Percentiles rank a stretch among this genome's conserved stretches.
Evolutionary conservation across 163 green algal genomes (phyloP).

Genomic region (Chlamydomonas reinhardtii): DNA sequence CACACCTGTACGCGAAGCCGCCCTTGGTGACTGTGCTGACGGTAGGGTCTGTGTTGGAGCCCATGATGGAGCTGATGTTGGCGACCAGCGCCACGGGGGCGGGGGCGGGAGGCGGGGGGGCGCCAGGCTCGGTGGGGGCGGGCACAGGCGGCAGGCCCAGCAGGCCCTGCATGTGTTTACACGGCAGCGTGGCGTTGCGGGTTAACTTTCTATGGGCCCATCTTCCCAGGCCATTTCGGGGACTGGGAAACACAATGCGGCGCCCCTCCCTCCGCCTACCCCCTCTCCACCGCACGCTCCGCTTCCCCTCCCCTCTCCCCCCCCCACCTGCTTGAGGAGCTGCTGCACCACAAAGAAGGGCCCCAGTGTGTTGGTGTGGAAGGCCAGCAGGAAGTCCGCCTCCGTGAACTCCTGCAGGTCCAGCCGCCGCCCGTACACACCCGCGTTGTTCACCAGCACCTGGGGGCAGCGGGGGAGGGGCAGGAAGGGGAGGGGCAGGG

Average conservation of each 20-base stretch:
- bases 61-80: conserved; percentile 65
- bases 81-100: conserved; percentile 45
- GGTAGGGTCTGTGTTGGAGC: conserved; percentile 55
- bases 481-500: neutral
- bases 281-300: neutral
- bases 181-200: neutral
- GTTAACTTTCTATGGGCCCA: too few relatives aligned
- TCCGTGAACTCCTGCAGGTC: conserved; percentile 49
- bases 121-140: neutral
- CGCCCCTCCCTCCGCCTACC: too few relatives aligned
- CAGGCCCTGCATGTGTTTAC: conserved; percentile 3
- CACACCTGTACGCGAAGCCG: conserved; percentile 69
- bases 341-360: conserved; percentile 75
- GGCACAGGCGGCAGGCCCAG: conserved; percentile 14
- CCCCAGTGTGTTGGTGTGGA: conserved; percentile 65
- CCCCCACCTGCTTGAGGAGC: conserved; percentile 51
- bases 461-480: conserved; percentile 24
- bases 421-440: conserved; percentile 57
- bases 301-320: neutral
- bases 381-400: conserved; percentile 57
- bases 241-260: too few relatives aligned
- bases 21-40: conserved; percentile 52
- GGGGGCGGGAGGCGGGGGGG: neutral
- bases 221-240: too few relatives aligned
- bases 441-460: conserved; percentile 69